Conservation (phyloP, 257 asterid species). For the Phtheirospermum japonicum region DNA sequence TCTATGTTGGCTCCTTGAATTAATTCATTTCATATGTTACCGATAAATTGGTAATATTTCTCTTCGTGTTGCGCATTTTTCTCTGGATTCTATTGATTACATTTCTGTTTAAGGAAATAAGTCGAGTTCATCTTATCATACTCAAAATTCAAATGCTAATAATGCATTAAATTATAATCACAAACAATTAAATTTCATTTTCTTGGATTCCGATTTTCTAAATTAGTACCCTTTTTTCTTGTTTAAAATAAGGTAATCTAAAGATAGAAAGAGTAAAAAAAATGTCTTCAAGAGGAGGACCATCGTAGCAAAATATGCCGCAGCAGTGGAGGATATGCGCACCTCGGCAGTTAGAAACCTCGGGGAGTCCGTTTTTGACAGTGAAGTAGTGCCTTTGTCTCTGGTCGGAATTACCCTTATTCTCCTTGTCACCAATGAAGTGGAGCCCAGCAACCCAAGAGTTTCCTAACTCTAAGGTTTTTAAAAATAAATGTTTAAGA, state of each 20-base stretch:
- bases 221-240: not conserved
- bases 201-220: not conserved
- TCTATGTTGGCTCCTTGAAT: too few relatives aligned
- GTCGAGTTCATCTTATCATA: too few relatives aligned
- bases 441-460: constrained; percentile 86
- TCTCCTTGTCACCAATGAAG: constrained; percentile 98
- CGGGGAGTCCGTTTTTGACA: too few relatives aligned
- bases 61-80: not conserved
- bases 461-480: constrained; percentile 81
- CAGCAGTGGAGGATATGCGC: constrained; percentile 73
- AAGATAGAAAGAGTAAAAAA: constrained; percentile 20
- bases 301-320: constrained; percentile 48
- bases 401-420: constrained; percentile 88
- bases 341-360: too few relatives aligned
- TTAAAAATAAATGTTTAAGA: not conserved
- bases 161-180: not conserved
- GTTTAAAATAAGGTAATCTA: not conserved
- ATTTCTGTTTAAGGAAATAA: too few relatives aligned
- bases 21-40: too few relatives aligned
- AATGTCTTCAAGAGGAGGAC: constrained; percentile 68
- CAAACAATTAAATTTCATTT: not conserved
- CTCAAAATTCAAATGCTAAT: too few relatives aligned
- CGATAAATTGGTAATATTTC: not conserved
- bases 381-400: too few relatives aligned
- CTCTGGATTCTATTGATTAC: too few relatives aligned